Base-by-base conservation (phyloP, 805 yeast genomes). In the Suhomyces faveliae region DNA sequence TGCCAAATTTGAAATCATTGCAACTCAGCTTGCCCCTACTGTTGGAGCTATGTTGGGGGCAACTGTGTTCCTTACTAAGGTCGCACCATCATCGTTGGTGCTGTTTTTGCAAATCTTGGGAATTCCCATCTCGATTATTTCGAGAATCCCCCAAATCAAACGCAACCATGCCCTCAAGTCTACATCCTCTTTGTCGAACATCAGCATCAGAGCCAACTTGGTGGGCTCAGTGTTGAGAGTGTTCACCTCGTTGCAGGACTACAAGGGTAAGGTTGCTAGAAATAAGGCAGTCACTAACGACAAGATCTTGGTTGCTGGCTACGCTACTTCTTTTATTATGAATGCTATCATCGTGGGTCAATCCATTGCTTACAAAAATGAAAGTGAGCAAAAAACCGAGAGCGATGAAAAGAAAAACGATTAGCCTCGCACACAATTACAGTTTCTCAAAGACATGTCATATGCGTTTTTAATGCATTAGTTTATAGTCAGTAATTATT, bases 171-270 rank as follows among this genome's bases (percentile, higher is more conserved):
- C 51, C 19, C 61, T 72, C 51, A 58, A 62, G 39, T 67, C 75
- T 2, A 68, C 77, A 1, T 55, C 54, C 13, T 75, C 70, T 50
- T 66, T 73, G 40, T 64, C 73, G 9, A 62, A 56, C 22, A 56
- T 70, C 39, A 72, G 75, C n/a, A 61, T 72, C 27, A 60, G 67
- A 22, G 78, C 77, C 47, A 73, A 71, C 51, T 63, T 65, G 33
- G 38, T 68, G 19, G 78, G 78, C 1, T 64, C 76, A 8, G 54
- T 64, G 40, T 56, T 67, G 41, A 61, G 78, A 42, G 71, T 73
- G 17, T 71, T 67, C 54, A 72, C 78, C 35, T 68, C 77, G 8
- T 45, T 63, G 11, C 65, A 68, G 50, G 63, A 63, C 49, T 66
- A 61, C 56, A 59, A 61, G 7, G 23, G 48, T 19, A 53, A 47